Evolutionary conservation across 257 asterid species (phyloP), one percentile per base, ranked within the genome.

Genomic region (Dorcoceras hygrometricum): DNA sequence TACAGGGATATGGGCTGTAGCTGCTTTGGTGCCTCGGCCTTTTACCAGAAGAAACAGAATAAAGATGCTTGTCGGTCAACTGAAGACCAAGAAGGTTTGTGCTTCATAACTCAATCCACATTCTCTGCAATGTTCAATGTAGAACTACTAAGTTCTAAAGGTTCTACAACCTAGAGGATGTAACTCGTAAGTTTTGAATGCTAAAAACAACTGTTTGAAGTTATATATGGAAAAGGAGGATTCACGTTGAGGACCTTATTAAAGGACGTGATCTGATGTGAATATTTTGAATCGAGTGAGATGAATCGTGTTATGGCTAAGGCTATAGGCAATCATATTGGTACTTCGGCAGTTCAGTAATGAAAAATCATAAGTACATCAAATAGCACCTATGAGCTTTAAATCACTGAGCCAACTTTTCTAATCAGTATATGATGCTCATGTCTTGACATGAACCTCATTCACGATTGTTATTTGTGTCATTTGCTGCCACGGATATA

Each of bases 1-100:
- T 46, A 54, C 55, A 73, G 59, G 77, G 85, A 76, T 79, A 90
- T 88, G 97, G 76, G 78, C 67, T 84, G 96, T 75, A 68, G 85
- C 85, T 86, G 83, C 81, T 90, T 88, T 74, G 82, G 95, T 67
- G 69, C 69, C 66, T 77, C 83, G 34, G 48, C 67, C 18, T 54
- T 24, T 34, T 69, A 62, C 57, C 78, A 65, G 25, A 79, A 74
- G 66, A 75, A 72, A 67, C 75, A 58, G 36, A 73, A 74, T 34
- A 72, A 71, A 71, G 63, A 67, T 64, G 79, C 71, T 63, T 12
- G 39, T 70, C 80, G 53, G 48, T 65, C 75, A 27, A 55, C 69
- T 7, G 82, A 65, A 74, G 88, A 76, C 59, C 76, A 72, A 79
- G 85, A 75, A 88, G 93, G 97, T 86, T 66, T 74, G 79, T 68